These are phyloP conservation scores for Pichia californica DNA, from an alignment of 805 yeast species.

Conservation along the genomic window DNA sequence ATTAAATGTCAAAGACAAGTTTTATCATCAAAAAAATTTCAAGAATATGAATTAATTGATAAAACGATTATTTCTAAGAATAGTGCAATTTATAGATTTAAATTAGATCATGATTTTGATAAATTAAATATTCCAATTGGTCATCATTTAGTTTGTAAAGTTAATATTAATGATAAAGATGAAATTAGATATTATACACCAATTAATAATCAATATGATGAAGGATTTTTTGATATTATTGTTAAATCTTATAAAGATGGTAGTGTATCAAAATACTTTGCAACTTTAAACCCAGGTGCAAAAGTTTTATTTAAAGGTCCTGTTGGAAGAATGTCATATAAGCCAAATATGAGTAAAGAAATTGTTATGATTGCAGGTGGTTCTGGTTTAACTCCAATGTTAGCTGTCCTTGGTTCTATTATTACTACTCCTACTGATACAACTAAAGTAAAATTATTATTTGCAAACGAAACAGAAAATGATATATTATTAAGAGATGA, in stretches of 20 bases:
- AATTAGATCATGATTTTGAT: conserved; percentile 53
- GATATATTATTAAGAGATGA: conserved; percentile 70
- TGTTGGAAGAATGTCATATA: conserved; percentile 62
- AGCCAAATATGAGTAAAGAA: conserved; percentile 51
- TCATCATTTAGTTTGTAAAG: conserved; percentile 59
- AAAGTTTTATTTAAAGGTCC: conserved; percentile 72
- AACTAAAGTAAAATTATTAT: conserved; percentile 56
- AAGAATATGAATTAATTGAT: conserved; percentile 61
- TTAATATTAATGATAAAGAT: conserved; percentile 42
- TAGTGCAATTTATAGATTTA: conserved; percentile 69
- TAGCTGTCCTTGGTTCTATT: conserved; percentile 68
- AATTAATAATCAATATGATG: conserved; percentile 60
- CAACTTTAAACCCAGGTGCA: conserved; percentile 57
- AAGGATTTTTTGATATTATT: conserved; percentile 69
- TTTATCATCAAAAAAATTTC: conserved; percentile 49
- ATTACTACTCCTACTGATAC: conserved; percentile 63
- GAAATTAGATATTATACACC: conserved; percentile 69
- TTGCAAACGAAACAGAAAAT: conserved; percentile 69
- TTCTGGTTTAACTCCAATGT: conserved; percentile 84
- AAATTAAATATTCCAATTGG: conserved; percentile 65
- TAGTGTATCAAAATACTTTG: conserved; percentile 59
- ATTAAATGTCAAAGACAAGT: conserved; percentile 35
- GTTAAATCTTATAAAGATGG: conserved; percentile 75
- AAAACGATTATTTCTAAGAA: conserved; percentile 68
- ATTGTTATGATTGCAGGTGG: conserved; percentile 78